Base-by-base conservation (phyloP, 371 early-diverging fungal species). In the Mortierella sp. region DNA sequence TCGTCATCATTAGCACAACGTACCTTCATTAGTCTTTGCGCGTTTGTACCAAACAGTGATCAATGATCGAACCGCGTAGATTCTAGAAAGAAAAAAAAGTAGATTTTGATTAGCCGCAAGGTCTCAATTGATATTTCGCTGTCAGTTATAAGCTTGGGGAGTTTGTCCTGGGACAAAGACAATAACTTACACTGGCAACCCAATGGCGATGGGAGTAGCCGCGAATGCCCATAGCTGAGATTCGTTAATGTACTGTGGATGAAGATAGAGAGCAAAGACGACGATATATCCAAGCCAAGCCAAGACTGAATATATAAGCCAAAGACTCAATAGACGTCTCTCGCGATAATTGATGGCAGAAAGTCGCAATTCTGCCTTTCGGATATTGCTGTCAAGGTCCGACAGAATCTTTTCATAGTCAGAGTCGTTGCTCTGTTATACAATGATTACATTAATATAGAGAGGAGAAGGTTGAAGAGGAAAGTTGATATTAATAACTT, bases 331-430 rank as follows among this genome's bases (percentile, higher is more conserved):
- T 42, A 92, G 83, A 66, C 90, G 86, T n/a, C 88, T 85, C 66
- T 92, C 89, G 1, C 93, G 89, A 19, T 90, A 65, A 42, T 87
- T 80, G 62, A 94, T 86, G 58, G 88, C 89, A 34, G 88, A 85
- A 37, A 92, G 83, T 63, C 87, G 85, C 37, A 88, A 64, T 76
- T 95, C 93, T 2, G 93, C 89, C 59, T 86, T 89, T 70, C 89
- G 85, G 61, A 96, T 93, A 31, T 92, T 87, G 47, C 83, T 86
- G 82, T 95, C 96, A 12, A 96, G 86, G 45, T 89, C 89, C 5
- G 92, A 90, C 7, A 96, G 87, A 32, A 95, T 88, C 75, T 92
- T 87, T 85, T 96, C 96, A 77, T 89, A 96, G 80, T 94, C 93
- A 55, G 85, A 85, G 47, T 92, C 88, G 59, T 85, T 68, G 65